A percentile compares a stretch with the other conserved stretches of the same genome.
These are phyloP conservation scores for Nicotiana knightiana DNA, from an alignment of 257 asterid species.

Conservation along the genomic window DNA sequence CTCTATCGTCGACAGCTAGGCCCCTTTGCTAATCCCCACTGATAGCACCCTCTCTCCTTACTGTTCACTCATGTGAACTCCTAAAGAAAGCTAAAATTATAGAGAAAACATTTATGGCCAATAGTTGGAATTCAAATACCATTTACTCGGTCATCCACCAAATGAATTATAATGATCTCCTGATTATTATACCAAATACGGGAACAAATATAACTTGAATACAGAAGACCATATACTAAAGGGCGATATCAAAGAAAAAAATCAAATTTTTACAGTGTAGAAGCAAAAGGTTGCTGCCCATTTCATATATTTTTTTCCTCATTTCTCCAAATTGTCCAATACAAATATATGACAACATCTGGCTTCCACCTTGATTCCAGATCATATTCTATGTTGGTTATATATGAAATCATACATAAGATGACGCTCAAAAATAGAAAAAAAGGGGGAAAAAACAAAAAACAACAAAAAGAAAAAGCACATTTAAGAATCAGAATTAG, in stretches of 20 bases:
- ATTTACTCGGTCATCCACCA: background rate
- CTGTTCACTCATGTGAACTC: constrained; percentile 33
- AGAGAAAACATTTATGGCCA: background rate
- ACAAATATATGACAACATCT: constrained; percentile 20
- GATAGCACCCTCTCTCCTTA: constrained; percentile 8
- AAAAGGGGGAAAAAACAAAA: background rate
- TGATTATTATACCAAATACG: background rate
- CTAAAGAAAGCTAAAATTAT: background rate
- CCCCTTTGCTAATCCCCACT: constrained; percentile 28
- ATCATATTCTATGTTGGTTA: constrained; percentile 40
- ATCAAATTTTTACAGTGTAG: background rate
- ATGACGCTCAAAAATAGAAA: constrained; percentile 12
- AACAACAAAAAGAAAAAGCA: constrained; percentile 4
- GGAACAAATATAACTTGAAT: background rate
- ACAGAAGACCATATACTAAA: background rate
- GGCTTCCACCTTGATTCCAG: constrained; percentile 29
- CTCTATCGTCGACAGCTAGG: constrained; percentile 48
- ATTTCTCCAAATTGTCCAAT: constrained; percentile 26
- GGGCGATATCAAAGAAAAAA: background rate
- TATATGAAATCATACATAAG: constrained; percentile 37
- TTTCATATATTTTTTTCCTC: constrained; percentile 16
- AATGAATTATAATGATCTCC: background rate
- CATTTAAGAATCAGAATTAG: constrained; percentile 43
- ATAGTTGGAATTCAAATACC: constrained; percentile 4
- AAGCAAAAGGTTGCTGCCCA: constrained; percentile 6